A percentile compares a stretch with the other conserved stretches of the same genome.
Conservation (phyloP, 73 alveolate genomes). For the Paramecium octaurelia region DNA sequence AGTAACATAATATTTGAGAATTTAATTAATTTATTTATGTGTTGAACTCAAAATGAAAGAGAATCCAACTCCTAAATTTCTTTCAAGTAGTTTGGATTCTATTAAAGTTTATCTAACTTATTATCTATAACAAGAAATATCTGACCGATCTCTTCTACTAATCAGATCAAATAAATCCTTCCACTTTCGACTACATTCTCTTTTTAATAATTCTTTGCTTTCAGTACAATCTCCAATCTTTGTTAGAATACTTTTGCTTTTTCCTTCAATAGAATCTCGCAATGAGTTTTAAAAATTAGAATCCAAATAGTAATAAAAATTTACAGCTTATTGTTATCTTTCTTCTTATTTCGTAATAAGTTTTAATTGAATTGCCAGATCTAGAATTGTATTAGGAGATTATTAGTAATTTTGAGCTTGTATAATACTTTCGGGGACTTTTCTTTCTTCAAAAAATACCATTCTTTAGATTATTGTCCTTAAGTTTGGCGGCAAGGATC, state of each 20-base stretch:
- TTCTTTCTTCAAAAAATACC: background rate
- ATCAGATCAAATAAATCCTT: constrained; percentile 24
- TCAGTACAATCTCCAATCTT: background rate
- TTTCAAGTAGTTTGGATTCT: constrained; percentile 6
- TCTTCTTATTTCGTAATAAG: background rate
- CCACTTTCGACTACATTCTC: constrained; percentile 19
- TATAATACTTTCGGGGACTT: background rate
- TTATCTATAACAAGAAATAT: background rate
- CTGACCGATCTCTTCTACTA: background rate
- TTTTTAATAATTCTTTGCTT: background rate
- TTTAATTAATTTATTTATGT: constrained; percentile 17
- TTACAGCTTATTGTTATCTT: background rate
- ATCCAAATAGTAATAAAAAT: background rate
- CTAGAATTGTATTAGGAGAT: background rate
- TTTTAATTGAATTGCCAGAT: background rate
- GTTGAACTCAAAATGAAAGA: constrained; percentile 39
- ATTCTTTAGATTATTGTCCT: background rate
- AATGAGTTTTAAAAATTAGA: background rate
- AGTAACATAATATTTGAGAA: constrained; percentile 6
- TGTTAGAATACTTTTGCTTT: background rate
- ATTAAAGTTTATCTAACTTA: background rate
- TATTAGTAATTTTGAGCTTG: background rate
- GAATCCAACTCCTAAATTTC: constrained; percentile 21
- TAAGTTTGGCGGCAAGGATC: background rate
- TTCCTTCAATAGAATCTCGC: background rate